Evolutionary conservation across 2,329 filamentous ascomycete genomes (phyloP).

Genomic region (Plectosphaerella sp.): DNA sequence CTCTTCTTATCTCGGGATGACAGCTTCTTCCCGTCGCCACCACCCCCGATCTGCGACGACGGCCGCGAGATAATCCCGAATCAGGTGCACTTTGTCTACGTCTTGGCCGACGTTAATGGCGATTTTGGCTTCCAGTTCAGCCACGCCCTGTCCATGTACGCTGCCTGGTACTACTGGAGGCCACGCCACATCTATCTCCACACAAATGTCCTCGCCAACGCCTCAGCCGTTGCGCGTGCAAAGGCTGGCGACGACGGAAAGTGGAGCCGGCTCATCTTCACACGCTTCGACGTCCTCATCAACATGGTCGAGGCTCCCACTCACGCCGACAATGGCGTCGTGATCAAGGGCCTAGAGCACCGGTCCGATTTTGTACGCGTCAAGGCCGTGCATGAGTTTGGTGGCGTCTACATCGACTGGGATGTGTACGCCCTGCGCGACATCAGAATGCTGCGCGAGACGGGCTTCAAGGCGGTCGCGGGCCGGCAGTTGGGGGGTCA

Average conservation of each 20-base stretch:
- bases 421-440: constrained; percentile 10
- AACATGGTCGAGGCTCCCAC: constrained; percentile 8
- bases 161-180: constrained; percentile 11
- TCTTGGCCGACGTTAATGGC: constrained; percentile 10
- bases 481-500: not conserved
- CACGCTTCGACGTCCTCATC: constrained; percentile 12
- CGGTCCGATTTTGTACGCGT: constrained; percentile 17
- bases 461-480: not conserved
- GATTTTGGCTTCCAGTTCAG: constrained; percentile 17
- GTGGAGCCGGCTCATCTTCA: constrained; percentile 17
- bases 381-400: constrained; percentile 13
- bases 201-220: constrained; percentile 15
- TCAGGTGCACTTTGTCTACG: constrained; percentile 16
- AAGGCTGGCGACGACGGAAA: constrained; percentile 9
- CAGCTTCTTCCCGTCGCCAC: no score
- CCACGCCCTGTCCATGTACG: constrained; percentile 18
- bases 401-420: constrained; percentile 16
- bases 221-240: constrained; percentile 8
- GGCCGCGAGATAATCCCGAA: constrained; percentile 15
- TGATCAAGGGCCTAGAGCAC: constrained; percentile 13
- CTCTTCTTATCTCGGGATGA: no score
- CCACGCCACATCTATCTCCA: constrained; percentile 18
- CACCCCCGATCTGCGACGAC: no score
- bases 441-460: not conserved
- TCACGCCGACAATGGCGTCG: constrained; percentile 9